Conservation (phyloP, 2,329 filamentous ascomycete species). For the Cordyceps sp. region DNA sequence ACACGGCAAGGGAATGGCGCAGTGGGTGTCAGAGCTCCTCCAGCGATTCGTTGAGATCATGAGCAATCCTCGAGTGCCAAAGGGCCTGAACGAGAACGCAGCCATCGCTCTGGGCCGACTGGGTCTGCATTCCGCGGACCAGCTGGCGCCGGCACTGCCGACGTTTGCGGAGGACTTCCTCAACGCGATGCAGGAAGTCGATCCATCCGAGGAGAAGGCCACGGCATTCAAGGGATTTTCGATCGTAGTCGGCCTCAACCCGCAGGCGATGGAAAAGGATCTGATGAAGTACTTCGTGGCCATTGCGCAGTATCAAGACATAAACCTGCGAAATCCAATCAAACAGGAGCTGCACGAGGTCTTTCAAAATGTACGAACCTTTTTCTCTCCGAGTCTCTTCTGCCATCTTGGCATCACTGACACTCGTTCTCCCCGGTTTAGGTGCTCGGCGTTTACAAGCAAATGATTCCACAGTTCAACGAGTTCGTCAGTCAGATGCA, state of each 20-base stretch:
- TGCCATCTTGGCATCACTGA: neutral
- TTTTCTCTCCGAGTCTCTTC: neutral
- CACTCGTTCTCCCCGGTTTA: slow-evolving; percentile 7
- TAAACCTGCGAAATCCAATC: slow-evolving; percentile 39
- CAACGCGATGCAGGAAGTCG: slow-evolving; percentile 64
- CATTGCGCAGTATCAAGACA: slow-evolving; percentile 63
- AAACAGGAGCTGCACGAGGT: slow-evolving; percentile 52
- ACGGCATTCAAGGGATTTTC: slow-evolving; percentile 88
- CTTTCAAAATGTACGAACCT: slow-evolving; percentile 54
- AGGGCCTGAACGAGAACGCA: slow-evolving; percentile 81
- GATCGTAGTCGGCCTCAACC: slow-evolving; percentile 68
- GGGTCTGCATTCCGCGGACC: slow-evolving; percentile 60
- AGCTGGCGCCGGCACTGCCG: slow-evolving; percentile 61
- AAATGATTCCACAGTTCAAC: slow-evolving; percentile 42
- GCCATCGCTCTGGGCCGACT: slow-evolving; percentile 83
- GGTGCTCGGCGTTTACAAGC: slow-evolving; percentile 37
- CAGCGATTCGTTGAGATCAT: slow-evolving; percentile 68
- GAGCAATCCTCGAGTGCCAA: slow-evolving; percentile 68
- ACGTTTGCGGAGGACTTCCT: slow-evolving; percentile 75
- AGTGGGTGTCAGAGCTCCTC: slow-evolving; percentile 63
- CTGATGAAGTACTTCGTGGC: slow-evolving; percentile 68
- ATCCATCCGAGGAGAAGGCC: slow-evolving; percentile 84
- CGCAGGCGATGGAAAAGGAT: slow-evolving; percentile 78
- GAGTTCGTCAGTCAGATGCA: slow-evolving; percentile 35
- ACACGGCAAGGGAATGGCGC: slow-evolving; percentile 55